These are phyloP conservation scores for Chytridium lagenaria DNA, from an alignment of 371 early-diverging fungal genomes.

Conservation along the genomic window DNA sequence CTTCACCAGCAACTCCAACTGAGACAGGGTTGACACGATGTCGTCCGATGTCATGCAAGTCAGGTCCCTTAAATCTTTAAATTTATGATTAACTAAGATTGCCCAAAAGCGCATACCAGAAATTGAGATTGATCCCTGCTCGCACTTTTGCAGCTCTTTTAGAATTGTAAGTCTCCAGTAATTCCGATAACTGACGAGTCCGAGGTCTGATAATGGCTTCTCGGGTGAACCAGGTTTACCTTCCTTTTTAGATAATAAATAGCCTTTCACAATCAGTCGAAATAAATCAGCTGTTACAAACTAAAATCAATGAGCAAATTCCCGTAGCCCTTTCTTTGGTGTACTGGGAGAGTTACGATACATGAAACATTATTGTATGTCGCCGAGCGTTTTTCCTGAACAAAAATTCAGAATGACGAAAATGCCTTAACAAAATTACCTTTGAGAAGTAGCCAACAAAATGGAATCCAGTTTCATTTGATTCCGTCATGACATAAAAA, in stretches of 20 bases:
- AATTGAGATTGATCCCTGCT: slow-evolving; percentile 42
- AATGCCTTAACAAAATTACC: slow-evolving; percentile 30
- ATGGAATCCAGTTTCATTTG: slow-evolving; percentile 70
- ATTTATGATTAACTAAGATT: slow-evolving; percentile 8
- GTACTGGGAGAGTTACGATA: slow-evolving; percentile 98
- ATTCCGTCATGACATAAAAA: slow-evolving; percentile 92
- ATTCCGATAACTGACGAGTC: slow-evolving; percentile 91
- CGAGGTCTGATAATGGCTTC: slow-evolving; percentile 98
- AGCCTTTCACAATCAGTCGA: slow-evolving; percentile 64
- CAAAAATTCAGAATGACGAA: neutral
- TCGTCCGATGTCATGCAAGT: slow-evolving; percentile 94
- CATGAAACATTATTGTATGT: slow-evolving; percentile 99
- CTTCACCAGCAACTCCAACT: slow-evolving; percentile 80
- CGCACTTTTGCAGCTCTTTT: slow-evolving; percentile 35
- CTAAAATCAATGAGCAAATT: slow-evolving; percentile 94
- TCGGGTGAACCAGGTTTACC: slow-evolving; percentile 97
- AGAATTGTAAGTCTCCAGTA: slow-evolving; percentile 79
- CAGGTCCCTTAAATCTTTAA: slow-evolving; percentile 69
- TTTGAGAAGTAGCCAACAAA: slow-evolving; percentile 99
- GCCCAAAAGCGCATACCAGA: slow-evolving; percentile 28
- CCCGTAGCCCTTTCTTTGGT: slow-evolving; percentile 99
- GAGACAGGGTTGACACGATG: slow-evolving; percentile 92
- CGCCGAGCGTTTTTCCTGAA: slow-evolving; percentile 88
- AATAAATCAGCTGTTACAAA: slow-evolving; percentile 18
- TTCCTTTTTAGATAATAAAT: slow-evolving; percentile 96